Base-by-base conservation (phyloP, 2,329 filamentous ascomycete species). In the Pleurostoma richardsiae region DNA sequence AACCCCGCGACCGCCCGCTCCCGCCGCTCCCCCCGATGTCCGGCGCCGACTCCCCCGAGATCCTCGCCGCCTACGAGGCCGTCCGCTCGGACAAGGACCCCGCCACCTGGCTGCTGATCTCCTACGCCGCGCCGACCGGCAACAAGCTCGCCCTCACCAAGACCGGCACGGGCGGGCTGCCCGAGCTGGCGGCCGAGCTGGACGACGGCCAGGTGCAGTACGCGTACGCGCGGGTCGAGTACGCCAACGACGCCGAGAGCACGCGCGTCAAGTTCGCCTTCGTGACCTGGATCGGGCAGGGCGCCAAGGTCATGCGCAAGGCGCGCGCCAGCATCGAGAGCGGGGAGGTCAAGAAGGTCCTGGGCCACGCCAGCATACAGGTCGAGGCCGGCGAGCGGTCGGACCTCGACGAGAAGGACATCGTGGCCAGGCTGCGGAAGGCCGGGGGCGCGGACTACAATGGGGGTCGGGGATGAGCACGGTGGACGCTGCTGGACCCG, bases 361-460 rank as follows among this genome's bases (percentile, higher is more conserved):
- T 87, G 52, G 62, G 69, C n/a, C 82, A 85, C 60, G 80, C 85
- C 61, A 83, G 79, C 61, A 77, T 86, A 49, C 74, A 81, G 58
- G 72, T 87, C 43, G 80, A 85, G 57, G 80, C 82, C 3, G 69
- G 72, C 50, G 80, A 85, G 56, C 73, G 69, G 64, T 65, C 66
- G 29, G 84, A 88, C 58, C 62, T 88, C 46, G 75, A 79, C 19
- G 79, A 83, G 65, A 67, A 70, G 52, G 80, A 83, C 26, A 74
- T 88, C 44, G 79, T 86, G 11, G 62, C 73, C 50, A 68, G 76
- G 58, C 64, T 86, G 65, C 70, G 83, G 62, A 83, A 79, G 69
- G 82, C 79, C 4, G 84, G 84, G 46, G 84, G 84, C 30, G 83
- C 83, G 11, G 84, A 87, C 64, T 88, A 86, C 73, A 83, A 86